Evolutionary conservation across 2,329 filamentous ascomycete genomes (phyloP).

Genomic region (Paraphoma chrysanthemicola): DNA sequence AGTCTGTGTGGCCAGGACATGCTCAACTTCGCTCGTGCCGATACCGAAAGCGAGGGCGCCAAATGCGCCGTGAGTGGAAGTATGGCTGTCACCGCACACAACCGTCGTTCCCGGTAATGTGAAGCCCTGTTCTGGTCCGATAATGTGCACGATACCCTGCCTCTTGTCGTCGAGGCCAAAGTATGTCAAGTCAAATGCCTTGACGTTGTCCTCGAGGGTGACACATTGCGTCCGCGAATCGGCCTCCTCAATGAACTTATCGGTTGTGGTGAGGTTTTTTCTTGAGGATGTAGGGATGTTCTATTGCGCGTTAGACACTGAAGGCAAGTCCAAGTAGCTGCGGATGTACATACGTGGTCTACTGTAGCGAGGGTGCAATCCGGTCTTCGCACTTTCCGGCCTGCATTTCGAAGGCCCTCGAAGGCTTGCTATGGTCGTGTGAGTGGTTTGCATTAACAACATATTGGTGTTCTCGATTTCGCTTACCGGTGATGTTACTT

Average conservation of each 20-base stretch:
- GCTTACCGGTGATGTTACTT: constrained; percentile 91
- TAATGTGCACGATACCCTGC: constrained; percentile 98
- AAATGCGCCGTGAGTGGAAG: constrained; percentile 96
- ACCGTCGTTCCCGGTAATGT: constrained; percentile 96
- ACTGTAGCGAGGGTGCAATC: constrained; percentile 97
- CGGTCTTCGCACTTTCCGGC: constrained; percentile 85
- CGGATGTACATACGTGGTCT: constrained; percentile 74
- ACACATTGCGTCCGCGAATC: constrained; percentile 94
- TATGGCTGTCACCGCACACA: constrained; percentile 97
- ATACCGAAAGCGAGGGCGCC: constrained; percentile 95
- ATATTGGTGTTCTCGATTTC: constrained; percentile 1
- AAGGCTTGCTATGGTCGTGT: constrained; percentile 79
- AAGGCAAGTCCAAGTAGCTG: neutral
- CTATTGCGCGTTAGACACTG: constrained; percentile 54
- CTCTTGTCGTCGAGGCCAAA: constrained; percentile 96
- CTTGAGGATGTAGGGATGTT: constrained; percentile 92
- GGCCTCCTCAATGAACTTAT: constrained; percentile 90
- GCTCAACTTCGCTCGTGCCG: constrained; percentile 97
- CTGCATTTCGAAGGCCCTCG: constrained; percentile 90
- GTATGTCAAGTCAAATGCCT: constrained; percentile 94
- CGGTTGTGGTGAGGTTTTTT: constrained; percentile 92
- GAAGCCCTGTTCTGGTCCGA: constrained; percentile 98
- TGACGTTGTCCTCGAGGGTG: constrained; percentile 96
- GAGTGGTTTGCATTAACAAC: constrained; percentile 6
- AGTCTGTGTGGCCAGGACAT: constrained; percentile 95